A percentile compares a stretch with the other conserved stretches of the same genome.
Evolutionary conservation across 306 rosid genomes (phyloP).

Genomic region (Rosa rugosa): DNA sequence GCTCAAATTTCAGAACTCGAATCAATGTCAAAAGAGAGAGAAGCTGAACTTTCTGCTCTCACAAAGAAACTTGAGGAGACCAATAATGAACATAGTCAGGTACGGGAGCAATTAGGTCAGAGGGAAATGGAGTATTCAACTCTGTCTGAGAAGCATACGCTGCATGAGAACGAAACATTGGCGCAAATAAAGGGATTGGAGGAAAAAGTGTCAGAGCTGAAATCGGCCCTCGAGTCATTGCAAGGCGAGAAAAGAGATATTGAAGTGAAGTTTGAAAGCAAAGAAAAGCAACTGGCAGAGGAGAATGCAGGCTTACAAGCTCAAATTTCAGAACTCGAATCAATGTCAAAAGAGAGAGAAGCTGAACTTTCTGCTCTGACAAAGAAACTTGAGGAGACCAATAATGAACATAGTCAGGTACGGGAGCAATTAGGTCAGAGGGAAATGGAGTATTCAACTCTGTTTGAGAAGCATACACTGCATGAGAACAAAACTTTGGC

Average conservation of each 20-base stretch:
- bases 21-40: slow-evolving; percentile 45
- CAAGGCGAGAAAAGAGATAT: slow-evolving; percentile 44
- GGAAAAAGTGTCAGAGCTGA: slow-evolving; percentile 41
- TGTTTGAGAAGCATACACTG: no score
- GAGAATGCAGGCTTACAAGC: slow-evolving; percentile 43
- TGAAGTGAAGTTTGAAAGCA: slow-evolving; percentile 46
- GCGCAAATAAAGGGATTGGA: slow-evolving; percentile 45
- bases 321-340: slow-evolving; percentile 55
- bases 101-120: slow-evolving; percentile 47
- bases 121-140: slow-evolving; percentile 50
- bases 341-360: slow-evolving; percentile 49
- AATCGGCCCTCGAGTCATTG: slow-evolving; percentile 44
- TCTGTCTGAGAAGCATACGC: slow-evolving; percentile 56
- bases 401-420: no score
- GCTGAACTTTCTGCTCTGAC: slow-evolving; percentile 43
- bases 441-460: no score
- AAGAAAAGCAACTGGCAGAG: slow-evolving; percentile 45
- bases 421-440: no score
- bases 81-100: slow-evolving; percentile 30
- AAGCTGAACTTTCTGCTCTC: slow-evolving; percentile 47
- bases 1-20: slow-evolving; percentile 52
- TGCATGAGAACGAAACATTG: slow-evolving; percentile 41
- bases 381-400: slow-evolving; percentile 22
- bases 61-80: slow-evolving; percentile 42
- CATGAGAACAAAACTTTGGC: no score